phyloP scores from a whole-genome alignment of 805 yeast genomes.

The Cyberlindnera xishuangbannaensis region DNA sequence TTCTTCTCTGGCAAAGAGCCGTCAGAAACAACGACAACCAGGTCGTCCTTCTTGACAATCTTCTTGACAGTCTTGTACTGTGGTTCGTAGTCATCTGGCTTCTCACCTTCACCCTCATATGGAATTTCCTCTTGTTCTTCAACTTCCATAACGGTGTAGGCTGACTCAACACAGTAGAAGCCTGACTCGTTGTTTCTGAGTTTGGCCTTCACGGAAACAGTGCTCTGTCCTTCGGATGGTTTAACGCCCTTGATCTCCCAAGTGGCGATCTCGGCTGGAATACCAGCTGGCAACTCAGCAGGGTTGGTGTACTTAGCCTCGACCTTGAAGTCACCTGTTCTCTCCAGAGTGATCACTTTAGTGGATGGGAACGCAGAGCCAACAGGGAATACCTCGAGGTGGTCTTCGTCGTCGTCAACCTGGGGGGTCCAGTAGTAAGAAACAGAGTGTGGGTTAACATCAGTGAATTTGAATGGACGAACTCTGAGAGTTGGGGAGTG shows the following conservation, averaged over 20 bases:
- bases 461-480: slow-evolving; percentile 98
- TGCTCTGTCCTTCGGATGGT: slow-evolving; percentile 67
- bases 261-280: slow-evolving; percentile 60
- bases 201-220: slow-evolving; percentile 85
- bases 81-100: slow-evolving; percentile 83
- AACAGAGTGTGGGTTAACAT: slow-evolving; percentile 84
- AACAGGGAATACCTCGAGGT: slow-evolving; percentile 93
- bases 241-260: slow-evolving; percentile 87
- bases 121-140: slow-evolving; percentile 85
- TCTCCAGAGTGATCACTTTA: slow-evolving; percentile 88
- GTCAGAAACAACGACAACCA: slow-evolving; percentile 54
- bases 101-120: slow-evolving; percentile 53
- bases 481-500: slow-evolving; percentile 99
- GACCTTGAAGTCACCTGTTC: slow-evolving; percentile 82
- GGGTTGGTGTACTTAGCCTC: slow-evolving; percentile 82
- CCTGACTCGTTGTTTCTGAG: slow-evolving; percentile 97
- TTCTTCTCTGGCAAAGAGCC: slow-evolving; percentile 52
- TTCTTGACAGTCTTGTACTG: slow-evolving; percentile 87
- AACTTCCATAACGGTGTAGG: slow-evolving; percentile 90
- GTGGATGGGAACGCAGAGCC: slow-evolving; percentile 93
- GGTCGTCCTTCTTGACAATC: slow-evolving; percentile 84
- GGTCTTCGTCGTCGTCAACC: slow-evolving; percentile 82
- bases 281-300: slow-evolving; percentile 65
- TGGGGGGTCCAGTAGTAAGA: slow-evolving; percentile 94
- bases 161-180: slow-evolving; percentile 86